Evolutionary conservation across 2,329 filamentous ascomycete species (phyloP).

Genomic region (Colletotrichum viniferum): DNA sequence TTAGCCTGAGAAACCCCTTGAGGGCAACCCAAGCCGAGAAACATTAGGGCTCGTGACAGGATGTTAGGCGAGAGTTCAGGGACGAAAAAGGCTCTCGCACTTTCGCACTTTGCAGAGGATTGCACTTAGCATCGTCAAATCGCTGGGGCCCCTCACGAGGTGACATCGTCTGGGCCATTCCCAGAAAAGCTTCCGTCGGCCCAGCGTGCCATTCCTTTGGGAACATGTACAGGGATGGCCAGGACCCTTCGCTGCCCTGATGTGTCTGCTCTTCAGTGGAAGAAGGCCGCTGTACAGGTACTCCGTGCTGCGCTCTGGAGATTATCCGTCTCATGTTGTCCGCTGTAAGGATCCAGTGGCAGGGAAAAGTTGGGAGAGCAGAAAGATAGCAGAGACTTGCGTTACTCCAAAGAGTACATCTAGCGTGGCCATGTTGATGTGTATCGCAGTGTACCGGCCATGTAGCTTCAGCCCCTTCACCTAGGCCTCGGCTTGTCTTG

Average conservation of each 20-base stretch:
- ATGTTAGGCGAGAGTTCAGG: neutral
- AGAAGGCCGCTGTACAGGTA: neutral
- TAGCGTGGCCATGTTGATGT: neutral
- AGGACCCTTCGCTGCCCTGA: neutral
- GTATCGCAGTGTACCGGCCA: neutral
- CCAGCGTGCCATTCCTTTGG: constrained; percentile 20
- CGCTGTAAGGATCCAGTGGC: neutral
- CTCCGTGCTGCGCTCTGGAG: neutral
- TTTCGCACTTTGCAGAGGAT: neutral
- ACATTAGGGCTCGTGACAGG: neutral
- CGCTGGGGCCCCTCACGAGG: neutral
- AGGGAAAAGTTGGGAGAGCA: neutral
- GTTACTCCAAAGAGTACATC: neutral
- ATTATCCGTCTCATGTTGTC: neutral
- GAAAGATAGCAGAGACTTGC: neutral
- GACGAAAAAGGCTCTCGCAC: neutral
- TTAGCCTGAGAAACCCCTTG: neutral
- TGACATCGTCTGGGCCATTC: neutral
- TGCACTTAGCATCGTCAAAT: neutral
- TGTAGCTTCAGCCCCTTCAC: neutral
- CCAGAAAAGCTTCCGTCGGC: constrained; percentile 1
- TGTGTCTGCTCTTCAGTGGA: neutral
- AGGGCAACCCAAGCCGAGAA: neutral
- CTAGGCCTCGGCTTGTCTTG: neutral
- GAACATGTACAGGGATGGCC: constrained; percentile 1